Base-by-base conservation (phyloP, 2,329 filamentous ascomycete genomes). In the Cercospora zeina region DNA sequence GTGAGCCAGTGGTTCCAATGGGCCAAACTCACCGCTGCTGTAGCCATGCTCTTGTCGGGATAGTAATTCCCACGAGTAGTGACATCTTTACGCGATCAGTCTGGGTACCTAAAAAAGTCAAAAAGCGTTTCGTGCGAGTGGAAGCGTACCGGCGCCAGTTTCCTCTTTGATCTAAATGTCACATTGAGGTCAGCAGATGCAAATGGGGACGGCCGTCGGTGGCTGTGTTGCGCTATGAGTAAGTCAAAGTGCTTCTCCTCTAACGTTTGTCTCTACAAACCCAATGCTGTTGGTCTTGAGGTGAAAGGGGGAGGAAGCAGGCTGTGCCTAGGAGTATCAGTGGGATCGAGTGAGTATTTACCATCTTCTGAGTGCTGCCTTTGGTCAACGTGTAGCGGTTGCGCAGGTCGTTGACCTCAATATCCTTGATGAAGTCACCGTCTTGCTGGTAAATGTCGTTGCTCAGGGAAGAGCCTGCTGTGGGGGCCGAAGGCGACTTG, bases 111-210 rank as follows among this genome's bases (percentile, higher is more conserved):
- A 78, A 71, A 76, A 70, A 76, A 76, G 77, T 72, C 68, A 78
- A 77, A 76, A 73, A 47, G 56, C 53, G 53, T 76, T 77, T 78
- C 76, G 77, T 78, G 77, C 67, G 63, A 80, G 54, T 80, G 81
- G 77, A 80, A 82, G 86, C 93, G 88, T 99, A 99, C 95, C 95
- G 85, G 95, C 93, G 85, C 95, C 95, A 88, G 93, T 97, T 75
- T 97, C 91, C 83, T 97, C 93, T 89, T 96, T 96, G 75, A 99
- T 99, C 95, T 99, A 93, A 73, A 90, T 89, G 80, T 87, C 87
- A 95, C 85, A 87, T 54, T 59, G 53, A 88, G 86, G 93, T 97
- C 87, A 97, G 93, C 91, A 95, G 87, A 87, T 91, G 90, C 86
- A 88, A 90, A 86, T 87, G 86, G 88, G 85, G 84, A 81, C 71